Conservation (phyloP, 192 early-diverging fungal genomes). For the Cladochytrium replicatum region DNA sequence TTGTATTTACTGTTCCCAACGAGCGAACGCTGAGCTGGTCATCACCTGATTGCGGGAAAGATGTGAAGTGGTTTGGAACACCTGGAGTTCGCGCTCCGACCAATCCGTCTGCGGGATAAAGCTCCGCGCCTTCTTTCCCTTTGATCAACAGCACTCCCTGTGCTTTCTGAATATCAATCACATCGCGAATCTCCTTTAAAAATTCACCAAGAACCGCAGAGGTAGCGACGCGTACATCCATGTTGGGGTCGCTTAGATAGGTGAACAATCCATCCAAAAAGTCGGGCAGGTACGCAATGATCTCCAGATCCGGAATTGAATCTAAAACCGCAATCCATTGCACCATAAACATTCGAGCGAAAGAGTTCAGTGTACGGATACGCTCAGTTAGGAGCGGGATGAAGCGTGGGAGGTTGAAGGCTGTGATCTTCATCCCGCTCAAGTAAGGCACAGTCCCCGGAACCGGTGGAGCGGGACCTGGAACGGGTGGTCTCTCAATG, state of each 20-base stretch:
- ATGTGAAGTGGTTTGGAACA: too few species aligned
- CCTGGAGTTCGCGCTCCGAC: too few species aligned
- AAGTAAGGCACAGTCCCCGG: too few species aligned
- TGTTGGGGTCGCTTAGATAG: conserved; percentile 81
- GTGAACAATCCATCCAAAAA: conserved; percentile 87
- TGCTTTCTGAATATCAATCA: conserved; percentile 52
- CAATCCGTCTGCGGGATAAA: conserved; percentile 1
- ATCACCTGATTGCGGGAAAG: too few species aligned
- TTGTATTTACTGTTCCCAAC: conserved; percentile 6
- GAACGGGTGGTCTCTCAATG: too few species aligned
- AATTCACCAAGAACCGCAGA: conserved; percentile 78
- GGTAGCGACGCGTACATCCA: conserved; percentile 79
- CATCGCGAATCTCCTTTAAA: conserved; percentile 75
- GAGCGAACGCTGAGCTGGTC: too few species aligned
- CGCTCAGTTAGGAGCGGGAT: conserved; percentile 90
- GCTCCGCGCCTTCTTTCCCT: conserved; percentile 11
- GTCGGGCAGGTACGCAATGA: conserved; percentile 83
- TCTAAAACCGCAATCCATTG: conserved; percentile 88
- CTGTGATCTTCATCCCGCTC: conserved; percentile 20
- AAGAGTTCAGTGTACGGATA: conserved; percentile 82
- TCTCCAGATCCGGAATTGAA: conserved; percentile 87
- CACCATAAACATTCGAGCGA: conserved; percentile 83
- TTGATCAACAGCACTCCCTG: conserved; percentile 23
- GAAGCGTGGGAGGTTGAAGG: conserved; percentile 85
- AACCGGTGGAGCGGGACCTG: too few species aligned